These are phyloP conservation scores for Penicillium samsonianum DNA, from an alignment of 495 filamentous ascomycete species.

Conservation along the genomic window DNA sequence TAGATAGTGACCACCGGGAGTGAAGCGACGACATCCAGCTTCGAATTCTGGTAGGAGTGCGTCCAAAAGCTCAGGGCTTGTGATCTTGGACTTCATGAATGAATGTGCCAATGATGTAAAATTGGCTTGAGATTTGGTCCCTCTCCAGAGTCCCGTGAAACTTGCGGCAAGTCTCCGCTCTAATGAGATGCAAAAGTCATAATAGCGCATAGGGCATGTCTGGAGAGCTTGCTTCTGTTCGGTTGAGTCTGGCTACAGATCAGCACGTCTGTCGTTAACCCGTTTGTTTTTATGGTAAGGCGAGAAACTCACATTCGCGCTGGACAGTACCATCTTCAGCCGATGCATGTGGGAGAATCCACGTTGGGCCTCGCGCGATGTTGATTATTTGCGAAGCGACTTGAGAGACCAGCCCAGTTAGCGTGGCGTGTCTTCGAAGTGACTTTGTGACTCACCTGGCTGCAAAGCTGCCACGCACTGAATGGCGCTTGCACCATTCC, in stretches of 20 bases:
- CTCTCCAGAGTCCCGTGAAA: slow-evolving; percentile 14
- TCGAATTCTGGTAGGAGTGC: slow-evolving; percentile 17
- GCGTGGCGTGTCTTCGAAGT: neutral
- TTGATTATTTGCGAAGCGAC: slow-evolving; percentile 12
- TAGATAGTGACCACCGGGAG: slow-evolving; percentile 20
- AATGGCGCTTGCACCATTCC: slow-evolving; percentile 24
- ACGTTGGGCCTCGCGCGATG: slow-evolving; percentile 15
- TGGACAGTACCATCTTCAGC: slow-evolving; percentile 11
- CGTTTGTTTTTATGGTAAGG: neutral
- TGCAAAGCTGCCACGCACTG: slow-evolving; percentile 20
- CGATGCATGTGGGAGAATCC: slow-evolving; percentile 17
- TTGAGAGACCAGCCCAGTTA: neutral
- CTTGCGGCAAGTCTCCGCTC: slow-evolving; percentile 4
- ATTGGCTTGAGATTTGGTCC: slow-evolving; percentile 4
- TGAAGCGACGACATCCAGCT: slow-evolving; percentile 21
- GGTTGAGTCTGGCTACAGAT: neutral
- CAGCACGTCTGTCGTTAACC: neutral
- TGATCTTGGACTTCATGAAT: slow-evolving; percentile 13
- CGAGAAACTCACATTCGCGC: slow-evolving; percentile 2
- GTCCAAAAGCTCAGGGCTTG: slow-evolving; percentile 8
- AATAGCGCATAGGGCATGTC: neutral
- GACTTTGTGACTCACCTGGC: slow-evolving; percentile 6
- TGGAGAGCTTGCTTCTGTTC: slow-evolving; percentile 3
- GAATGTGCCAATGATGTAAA: slow-evolving; percentile 3
- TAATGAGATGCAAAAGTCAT: slow-evolving; percentile 1